A percentile compares a stretch with the other conserved stretches of the same genome.
phyloP scores from a whole-genome alignment of 805 yeast genomes.

The Barnettozyma vustinii region DNA sequence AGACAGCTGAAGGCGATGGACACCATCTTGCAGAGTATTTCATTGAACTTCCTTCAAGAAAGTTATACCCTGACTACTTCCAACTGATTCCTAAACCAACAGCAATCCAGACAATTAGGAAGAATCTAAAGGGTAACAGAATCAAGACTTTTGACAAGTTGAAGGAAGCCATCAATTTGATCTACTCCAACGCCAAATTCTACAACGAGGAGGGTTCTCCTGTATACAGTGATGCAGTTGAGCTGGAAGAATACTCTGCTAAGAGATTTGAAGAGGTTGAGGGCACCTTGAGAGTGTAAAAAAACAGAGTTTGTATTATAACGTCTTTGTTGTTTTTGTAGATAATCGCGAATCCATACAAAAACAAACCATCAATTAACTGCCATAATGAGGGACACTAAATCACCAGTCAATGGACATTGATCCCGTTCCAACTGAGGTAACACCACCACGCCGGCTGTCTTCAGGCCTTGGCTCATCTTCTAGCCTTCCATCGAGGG shows the following conservation, averaged over 20 bases:
- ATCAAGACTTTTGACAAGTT: conserved; percentile 43
- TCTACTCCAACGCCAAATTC: conserved; percentile 80
- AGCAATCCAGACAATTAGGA: conserved; percentile 57
- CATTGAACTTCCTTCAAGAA: conserved; percentile 63
- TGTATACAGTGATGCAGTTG: conserved; percentile 74
- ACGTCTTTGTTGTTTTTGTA: not conserved
- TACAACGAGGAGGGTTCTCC: conserved; percentile 91
- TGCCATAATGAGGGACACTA: no score
- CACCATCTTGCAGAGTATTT: conserved; percentile 51
- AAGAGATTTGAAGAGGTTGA: conserved; percentile 33
- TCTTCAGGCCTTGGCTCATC: conserved; percentile 9
- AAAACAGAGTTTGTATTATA: not conserved
- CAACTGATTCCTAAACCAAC: conserved; percentile 49
- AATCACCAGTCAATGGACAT: not conserved
- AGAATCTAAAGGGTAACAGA: conserved; percentile 46
- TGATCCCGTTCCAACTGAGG: not conserved
- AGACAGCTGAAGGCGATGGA: conserved; percentile 40
- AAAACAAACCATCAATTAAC: no score
- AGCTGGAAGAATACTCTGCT: conserved; percentile 69
- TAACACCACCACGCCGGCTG: not conserved
- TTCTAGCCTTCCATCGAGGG: not conserved
- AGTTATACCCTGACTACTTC: conserved; percentile 82
- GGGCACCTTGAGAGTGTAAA: conserved; percentile 1
- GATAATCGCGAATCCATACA: no score
- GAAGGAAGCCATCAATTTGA: conserved; percentile 56